Conservation (phyloP, 805 yeast genomes). For the Pichia thaimueangensis region DNA sequence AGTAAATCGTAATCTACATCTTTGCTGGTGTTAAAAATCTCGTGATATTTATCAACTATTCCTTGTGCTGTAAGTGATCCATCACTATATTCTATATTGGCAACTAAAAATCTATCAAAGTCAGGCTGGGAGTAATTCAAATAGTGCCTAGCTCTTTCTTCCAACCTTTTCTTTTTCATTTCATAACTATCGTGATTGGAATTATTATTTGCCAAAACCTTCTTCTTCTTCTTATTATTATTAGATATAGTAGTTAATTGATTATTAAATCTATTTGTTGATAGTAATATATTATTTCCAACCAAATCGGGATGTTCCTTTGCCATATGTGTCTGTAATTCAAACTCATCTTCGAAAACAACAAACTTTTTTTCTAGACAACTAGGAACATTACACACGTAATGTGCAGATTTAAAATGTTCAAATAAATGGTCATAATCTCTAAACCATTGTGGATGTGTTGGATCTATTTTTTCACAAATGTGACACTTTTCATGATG, state of each 20-base stretch:
- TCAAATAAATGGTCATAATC: constrained; percentile 67
- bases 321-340: constrained; percentile 80
- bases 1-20: constrained; percentile 51
- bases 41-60: constrained; percentile 39
- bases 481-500: constrained; percentile 84
- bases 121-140: constrained; percentile 45
- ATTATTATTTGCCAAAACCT: constrained; percentile 11
- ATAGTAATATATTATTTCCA: constrained; percentile 35
- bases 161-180: constrained; percentile 56
- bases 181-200: constrained; percentile 16
- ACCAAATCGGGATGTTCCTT: constrained; percentile 49
- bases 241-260: constrained; percentile 55
- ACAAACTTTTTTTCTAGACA: constrained; percentile 90
- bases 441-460: constrained; percentile 66
- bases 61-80: constrained; percentile 42
- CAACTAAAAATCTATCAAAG: constrained; percentile 41
- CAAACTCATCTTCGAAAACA: constrained; percentile 82
- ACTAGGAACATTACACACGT: constrained; percentile 62
- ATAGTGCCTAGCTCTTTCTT: constrained; percentile 81
- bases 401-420: constrained; percentile 74
- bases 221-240: constrained; percentile 14
- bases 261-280: constrained; percentile 23
- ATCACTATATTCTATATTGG: constrained; percentile 43
- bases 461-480: constrained; percentile 64
- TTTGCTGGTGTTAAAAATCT: constrained; percentile 35